phyloP scores from a whole-genome alignment of 2,329 filamentous ascomycete genomes.

The Colletotrichum karsti region DNA sequence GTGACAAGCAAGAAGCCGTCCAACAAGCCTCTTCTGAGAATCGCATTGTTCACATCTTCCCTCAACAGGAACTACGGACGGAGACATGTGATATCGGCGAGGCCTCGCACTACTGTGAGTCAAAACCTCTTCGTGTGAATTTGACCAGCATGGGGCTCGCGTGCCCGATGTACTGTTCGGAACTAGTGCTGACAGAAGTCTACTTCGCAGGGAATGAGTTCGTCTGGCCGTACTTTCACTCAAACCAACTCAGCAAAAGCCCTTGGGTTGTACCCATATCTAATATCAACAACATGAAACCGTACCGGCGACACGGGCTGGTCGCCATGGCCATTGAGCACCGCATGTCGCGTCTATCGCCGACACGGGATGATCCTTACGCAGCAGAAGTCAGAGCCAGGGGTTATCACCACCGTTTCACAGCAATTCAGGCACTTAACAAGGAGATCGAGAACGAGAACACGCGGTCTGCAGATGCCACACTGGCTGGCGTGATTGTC shows the following conservation, averaged over 20 bases:
- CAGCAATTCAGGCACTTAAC: constrained; percentile 40
- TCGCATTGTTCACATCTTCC: background rate
- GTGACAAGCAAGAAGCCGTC: background rate
- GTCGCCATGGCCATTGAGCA: constrained; percentile 43
- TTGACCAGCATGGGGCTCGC: background rate
- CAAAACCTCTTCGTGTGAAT: background rate
- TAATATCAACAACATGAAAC: background rate
- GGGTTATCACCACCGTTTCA: constrained; percentile 40
- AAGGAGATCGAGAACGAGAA: constrained; percentile 34
- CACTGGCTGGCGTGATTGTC: background rate
- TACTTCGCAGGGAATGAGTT: constrained; percentile 2
- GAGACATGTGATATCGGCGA: constrained; percentile 21
- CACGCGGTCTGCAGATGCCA: constrained; percentile 17
- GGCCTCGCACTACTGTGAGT: constrained; percentile 19
- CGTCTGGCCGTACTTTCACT: background rate
- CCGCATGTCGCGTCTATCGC: constrained; percentile 36
- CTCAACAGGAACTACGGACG: background rate
- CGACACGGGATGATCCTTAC: constrained; percentile 16
- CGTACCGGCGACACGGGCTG: constrained; percentile 18
- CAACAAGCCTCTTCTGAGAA: background rate
- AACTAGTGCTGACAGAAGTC: background rate
- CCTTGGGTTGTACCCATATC: background rate
- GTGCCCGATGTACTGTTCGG: background rate
- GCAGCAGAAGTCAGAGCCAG: constrained; percentile 32
- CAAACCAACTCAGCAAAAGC: constrained; percentile 6